Base-by-base conservation (phyloP, 2,329 filamentous ascomycete species). In the Huntiella savannae region DNA sequence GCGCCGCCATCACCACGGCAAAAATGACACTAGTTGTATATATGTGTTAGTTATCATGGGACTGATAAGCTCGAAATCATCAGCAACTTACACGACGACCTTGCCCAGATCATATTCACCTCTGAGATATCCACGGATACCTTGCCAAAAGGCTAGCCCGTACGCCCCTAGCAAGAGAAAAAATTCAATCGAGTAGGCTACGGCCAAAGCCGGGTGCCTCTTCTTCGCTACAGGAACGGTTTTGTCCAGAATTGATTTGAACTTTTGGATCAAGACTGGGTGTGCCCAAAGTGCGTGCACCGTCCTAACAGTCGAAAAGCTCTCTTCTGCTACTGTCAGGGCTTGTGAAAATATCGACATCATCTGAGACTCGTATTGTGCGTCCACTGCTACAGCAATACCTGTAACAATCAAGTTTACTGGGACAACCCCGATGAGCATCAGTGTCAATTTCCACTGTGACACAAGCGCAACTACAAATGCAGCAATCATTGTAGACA, bases 71-170 rank as follows among this genome's bases (percentile, higher is more conserved):
- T 28, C 42, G 3, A n/a, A 11, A 11, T 2, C 10, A n/a, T 13
- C 2, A 4, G 8, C 7, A 17, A 58, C 60, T 57, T 50, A 66
- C 61, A 65, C 69, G 22, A 70, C 62, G 7, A 71, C 62, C 1
- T 61, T 62, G 2, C 68, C 68, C 0, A 64, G 57, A n/a, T 64
- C 53, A 17, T 70, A 65, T 51, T 70, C 66, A 1, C 66, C 67
- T 1, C 54, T 54, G 3, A 60, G 52, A 38, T 63, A 65, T 62
- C 71, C 66, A 38, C 58, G 56, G 50, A 70, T 61, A 0, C 68
- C 69, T 49, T 70, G 64, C 67, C 68, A 71, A 48, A 71, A 71
- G 0, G 66, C 65, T 3, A 71, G 56, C 1, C 59, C 65, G 49
- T 68, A 68, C 4, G 65, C 66, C 3, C 62, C 56, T 50, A 65